Percentiles rank a stretch among this genome's conserved stretches.
phyloP scores from a whole-genome alignment of 1,284 basidiomycete genomes.

The Boletus smithii region DNA sequence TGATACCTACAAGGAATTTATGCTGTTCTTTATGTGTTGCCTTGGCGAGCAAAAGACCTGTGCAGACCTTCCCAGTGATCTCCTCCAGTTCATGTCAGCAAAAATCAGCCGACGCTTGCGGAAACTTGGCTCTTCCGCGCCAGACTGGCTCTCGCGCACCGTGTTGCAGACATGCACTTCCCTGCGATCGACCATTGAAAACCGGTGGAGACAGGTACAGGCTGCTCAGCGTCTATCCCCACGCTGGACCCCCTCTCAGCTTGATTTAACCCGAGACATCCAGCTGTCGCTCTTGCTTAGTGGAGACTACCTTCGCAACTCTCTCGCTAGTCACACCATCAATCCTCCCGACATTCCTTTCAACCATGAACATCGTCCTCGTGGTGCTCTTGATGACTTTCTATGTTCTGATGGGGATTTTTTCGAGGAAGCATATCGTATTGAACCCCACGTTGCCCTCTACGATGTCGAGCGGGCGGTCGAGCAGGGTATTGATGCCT shows the following conservation, averaged over 20 bases:
- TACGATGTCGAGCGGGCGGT: no score
- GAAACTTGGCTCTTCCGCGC: conserved; percentile 30
- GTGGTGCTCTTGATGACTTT: no score
- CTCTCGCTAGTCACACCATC: not conserved
- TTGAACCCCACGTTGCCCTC: no score
- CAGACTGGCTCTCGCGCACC: not conserved
- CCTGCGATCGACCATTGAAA: conserved; percentile 3
- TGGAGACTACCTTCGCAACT: not conserved
- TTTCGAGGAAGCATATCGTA: no score
- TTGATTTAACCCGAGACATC: conserved; percentile 11
- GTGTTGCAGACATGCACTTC: not conserved
- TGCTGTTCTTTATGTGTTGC: conserved; percentile 20
- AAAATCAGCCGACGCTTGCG: conserved; percentile 23
- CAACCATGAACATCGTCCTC: no score
- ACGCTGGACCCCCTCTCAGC: conserved; percentile 24
- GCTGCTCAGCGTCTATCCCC: conserved; percentile 8
- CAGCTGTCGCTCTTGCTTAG: no score
- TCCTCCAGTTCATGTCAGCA: not conserved
- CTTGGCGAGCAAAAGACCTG: conserved; percentile 27
- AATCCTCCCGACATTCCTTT: no score
- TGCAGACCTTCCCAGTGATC: conserved; percentile 27
- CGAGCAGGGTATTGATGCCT: no score
- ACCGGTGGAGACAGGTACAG: conserved; percentile 5
- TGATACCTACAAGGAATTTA: not conserved
- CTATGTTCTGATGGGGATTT: no score